Base-by-base conservation (phyloP, 257 asterid genomes). In the Linaria vulgaris region DNA sequence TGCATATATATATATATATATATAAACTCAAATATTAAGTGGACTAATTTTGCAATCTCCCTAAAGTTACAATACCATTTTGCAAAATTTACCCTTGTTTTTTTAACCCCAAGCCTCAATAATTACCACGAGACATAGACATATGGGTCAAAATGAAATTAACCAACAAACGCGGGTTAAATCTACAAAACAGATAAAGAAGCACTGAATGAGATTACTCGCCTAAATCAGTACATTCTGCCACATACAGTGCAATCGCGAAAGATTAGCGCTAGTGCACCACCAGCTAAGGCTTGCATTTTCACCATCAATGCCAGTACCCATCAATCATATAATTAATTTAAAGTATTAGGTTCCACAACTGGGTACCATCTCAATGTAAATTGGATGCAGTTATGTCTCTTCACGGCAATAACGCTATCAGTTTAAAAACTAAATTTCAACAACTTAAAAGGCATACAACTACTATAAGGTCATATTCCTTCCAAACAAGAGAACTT, bases 291-390 rank as follows among this genome's bases (percentile, higher is more conserved):
- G 23, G 61, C 24, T 15, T 55, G 39, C n/a, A 55, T 39, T 6
- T 1, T 20, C 30, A 19, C 47, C 63, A 57, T 57, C 57, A 51
- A 51, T 6, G 57, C 5, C 48, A 19, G n/a, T n/a, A 47, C 53
- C 19, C 4, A 1, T 23, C 6, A 15, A 47, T 14, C 41, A 34
- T 34, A 34, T 34, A 34, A 34, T 34, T 34, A 4, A 34, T 34
- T 3, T 34, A 3, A 1, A 34, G 9, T 11, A 34, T 34, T 34
- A 34, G 41, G 6, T 11, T 7, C 41, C 41, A 34, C 11, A 34
- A 34, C 41, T 4, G 5, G 41, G 10, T 3, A 1, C 11, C 9
- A 8, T 34, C 41, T 34, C 10, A 34, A 34, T 34, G 41, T 34
- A 34, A 30, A 34, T 34, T 11, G 41, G 1, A 34, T 1, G 41